These are phyloP conservation scores for Geotrichum reessii DNA, from an alignment of 1,139 yeast species.

Conservation along the genomic window DNA sequence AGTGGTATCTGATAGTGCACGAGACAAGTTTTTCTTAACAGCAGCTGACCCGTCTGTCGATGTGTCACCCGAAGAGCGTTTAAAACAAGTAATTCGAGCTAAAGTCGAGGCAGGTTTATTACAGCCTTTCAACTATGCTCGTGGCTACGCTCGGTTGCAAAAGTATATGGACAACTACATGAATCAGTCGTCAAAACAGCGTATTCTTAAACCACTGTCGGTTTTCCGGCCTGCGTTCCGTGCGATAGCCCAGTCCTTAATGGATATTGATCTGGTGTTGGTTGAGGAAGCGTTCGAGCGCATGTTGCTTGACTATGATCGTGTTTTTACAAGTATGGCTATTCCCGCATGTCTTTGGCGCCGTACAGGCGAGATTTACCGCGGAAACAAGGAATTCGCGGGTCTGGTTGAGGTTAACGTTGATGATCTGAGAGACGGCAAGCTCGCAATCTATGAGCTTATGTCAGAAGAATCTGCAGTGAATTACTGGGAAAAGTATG, in stretches of 20 bases:
- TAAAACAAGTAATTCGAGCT: slow-evolving; percentile 93
- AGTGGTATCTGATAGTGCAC: slow-evolving; percentile 54
- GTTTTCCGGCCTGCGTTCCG: slow-evolving; percentile 90
- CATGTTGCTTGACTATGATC: slow-evolving; percentile 85
- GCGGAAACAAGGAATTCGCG: slow-evolving; percentile 96
- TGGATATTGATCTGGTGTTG: slow-evolving; percentile 83
- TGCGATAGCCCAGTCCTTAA: slow-evolving; percentile 84
- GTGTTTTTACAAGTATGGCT: slow-evolving; percentile 96
- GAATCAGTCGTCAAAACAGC: slow-evolving; percentile 76
- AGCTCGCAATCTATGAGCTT: slow-evolving; percentile 83
- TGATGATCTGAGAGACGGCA: slow-evolving; percentile 89
- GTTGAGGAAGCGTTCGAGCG: slow-evolving; percentile 95
- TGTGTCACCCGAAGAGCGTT: slow-evolving; percentile 87
- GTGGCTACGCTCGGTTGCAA: slow-evolving; percentile 86
- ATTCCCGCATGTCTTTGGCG: slow-evolving; percentile 98
- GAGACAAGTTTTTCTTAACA: slow-evolving; percentile 88
- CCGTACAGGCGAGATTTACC: slow-evolving; percentile 91
- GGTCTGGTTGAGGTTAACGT: slow-evolving; percentile 88
- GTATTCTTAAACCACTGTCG: slow-evolving; percentile 82
- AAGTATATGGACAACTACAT: slow-evolving; percentile 84
- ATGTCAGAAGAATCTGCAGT: slow-evolving; percentile 97
- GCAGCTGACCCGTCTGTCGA: slow-evolving; percentile 98
- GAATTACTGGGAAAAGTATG: slow-evolving; percentile 97
- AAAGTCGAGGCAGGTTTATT: slow-evolving; percentile 89
- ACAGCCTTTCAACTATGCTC: slow-evolving; percentile 90